A percentile compares a stretch with the other conserved stretches of the same genome.
Evolutionary conservation across 345 rosid species (phyloP).

Genomic region (Arabis alpina): DNA sequence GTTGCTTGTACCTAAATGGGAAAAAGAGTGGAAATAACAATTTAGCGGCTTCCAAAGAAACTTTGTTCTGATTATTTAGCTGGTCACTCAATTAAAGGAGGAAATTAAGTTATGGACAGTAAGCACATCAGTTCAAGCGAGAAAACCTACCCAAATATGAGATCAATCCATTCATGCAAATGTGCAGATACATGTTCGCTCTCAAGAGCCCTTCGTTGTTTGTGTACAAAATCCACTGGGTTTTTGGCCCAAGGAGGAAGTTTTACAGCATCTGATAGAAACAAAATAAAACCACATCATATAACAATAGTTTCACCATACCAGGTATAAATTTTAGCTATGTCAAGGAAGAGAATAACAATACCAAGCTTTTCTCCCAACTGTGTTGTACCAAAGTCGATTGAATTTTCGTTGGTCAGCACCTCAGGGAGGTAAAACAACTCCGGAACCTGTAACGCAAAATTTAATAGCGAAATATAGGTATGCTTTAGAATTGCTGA

Average conservation of each 20-base stretch:
- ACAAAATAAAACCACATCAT: conserved; percentile 18
- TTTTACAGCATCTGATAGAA: conserved; percentile 75
- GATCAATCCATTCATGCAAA: conserved; percentile 99
- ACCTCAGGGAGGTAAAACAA: conserved; percentile 95
- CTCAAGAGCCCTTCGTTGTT: conserved; percentile 94
- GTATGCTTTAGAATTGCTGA: conserved; percentile 29
- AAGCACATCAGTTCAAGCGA: conserved; percentile 7
- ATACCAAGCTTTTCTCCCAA: conserved; percentile 90
- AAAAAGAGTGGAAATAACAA: neutral
- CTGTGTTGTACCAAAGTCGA: conserved; percentile 93
- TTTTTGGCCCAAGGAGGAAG: conserved; percentile 98
- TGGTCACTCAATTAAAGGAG: conserved; percentile 17
- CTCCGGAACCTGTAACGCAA: conserved; percentile 81
- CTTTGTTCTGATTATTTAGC: conserved; percentile 24
- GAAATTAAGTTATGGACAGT: conserved; percentile 9
- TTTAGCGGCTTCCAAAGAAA: neutral
- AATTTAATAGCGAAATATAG: conserved; percentile 26
- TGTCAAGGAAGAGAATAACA: conserved; percentile 29
- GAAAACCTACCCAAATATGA: conserved; percentile 82
- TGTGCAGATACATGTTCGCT: conserved; percentile 95
- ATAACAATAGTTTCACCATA: conserved; percentile 19
- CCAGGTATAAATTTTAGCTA: conserved; percentile 24
- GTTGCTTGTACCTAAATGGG: conserved; percentile 82
- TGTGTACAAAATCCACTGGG: conserved; percentile 91
- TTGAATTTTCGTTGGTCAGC: conserved; percentile 82